Evolutionary conservation across 495 filamentous ascomycete genomes (phyloP).

Genomic region (Xylaria flabelliformis): DNA sequence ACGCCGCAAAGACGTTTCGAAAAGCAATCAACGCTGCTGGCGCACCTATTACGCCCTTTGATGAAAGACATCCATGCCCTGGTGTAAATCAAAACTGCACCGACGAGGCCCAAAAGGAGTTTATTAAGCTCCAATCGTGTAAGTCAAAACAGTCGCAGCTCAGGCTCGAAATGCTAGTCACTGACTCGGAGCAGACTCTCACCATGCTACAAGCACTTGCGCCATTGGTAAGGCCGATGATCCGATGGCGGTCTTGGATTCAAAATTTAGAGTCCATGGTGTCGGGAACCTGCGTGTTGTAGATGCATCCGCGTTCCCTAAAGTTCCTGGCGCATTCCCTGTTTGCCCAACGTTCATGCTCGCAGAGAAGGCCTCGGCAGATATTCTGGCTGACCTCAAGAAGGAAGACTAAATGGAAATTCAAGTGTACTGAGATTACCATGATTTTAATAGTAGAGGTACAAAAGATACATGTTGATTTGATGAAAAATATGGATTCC

Average conservation of each 20-base stretch:
- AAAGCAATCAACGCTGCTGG: slow-evolving; percentile 45
- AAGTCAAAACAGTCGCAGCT: background rate
- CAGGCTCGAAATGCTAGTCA: background rate
- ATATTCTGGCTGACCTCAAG: slow-evolving; percentile 62
- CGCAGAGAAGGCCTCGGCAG: slow-evolving; percentile 67
- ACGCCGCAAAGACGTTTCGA: slow-evolving; percentile 57
- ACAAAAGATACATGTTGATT: background rate
- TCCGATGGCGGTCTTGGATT: slow-evolving; percentile 57
- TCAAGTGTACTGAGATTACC: background rate
- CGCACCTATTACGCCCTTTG: slow-evolving; percentile 44
- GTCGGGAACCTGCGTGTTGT: slow-evolving; percentile 58
- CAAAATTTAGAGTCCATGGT: slow-evolving; percentile 58
- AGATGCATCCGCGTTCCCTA: slow-evolving; percentile 60
- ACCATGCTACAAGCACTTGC: slow-evolving; percentile 57
- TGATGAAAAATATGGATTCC: no score
- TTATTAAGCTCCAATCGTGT: slow-evolving; percentile 54
- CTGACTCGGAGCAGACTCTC: slow-evolving; percentile 39
- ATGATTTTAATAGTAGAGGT: background rate
- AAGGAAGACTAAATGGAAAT: background rate
- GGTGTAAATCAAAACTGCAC: slow-evolving; percentile 46
- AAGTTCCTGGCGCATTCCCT: slow-evolving; percentile 66
- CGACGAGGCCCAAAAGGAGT: slow-evolving; percentile 48
- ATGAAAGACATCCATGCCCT: slow-evolving; percentile 52
- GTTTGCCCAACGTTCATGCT: slow-evolving; percentile 67
- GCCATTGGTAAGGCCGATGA: slow-evolving; percentile 59